phyloP scores from a whole-genome alignment of 139 green algal species.

The Pycnococcus provasolii region DNA sequence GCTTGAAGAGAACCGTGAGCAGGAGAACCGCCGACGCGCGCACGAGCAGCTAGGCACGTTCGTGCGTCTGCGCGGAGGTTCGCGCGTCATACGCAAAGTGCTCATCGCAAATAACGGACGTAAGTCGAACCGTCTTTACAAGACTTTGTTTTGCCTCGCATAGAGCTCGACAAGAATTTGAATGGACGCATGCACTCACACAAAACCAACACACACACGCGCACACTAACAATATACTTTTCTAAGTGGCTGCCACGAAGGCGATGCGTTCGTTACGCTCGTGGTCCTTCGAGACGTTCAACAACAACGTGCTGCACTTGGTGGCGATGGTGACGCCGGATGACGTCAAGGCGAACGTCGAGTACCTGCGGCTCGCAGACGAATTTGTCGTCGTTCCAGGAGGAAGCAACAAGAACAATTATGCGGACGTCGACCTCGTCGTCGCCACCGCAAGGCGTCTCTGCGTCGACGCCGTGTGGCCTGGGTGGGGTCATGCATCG shows the following conservation, averaged over 20 bases:
- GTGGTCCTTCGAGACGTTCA: slow-evolving; percentile 24
- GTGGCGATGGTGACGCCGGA: slow-evolving; percentile 33
- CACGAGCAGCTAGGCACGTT: background rate
- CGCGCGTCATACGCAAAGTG: slow-evolving; percentile 21
- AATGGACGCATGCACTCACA: too few species aligned
- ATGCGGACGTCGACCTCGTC: slow-evolving; percentile 31
- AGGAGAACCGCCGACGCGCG: too few species aligned
- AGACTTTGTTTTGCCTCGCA: too few species aligned
- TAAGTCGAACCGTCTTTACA: background rate
- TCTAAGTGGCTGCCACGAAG: slow-evolving; percentile 26
- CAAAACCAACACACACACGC: background rate
- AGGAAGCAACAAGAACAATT: slow-evolving; percentile 32
- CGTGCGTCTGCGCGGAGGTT: slow-evolving; percentile 16
- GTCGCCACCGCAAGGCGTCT: slow-evolving; percentile 16
- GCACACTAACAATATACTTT: background rate
- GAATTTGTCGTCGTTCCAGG: slow-evolving; percentile 27
- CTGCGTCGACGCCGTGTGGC: slow-evolving; percentile 31
- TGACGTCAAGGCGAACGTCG: slow-evolving; percentile 26
- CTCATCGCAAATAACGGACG: slow-evolving; percentile 31
- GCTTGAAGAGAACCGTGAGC: too few species aligned
- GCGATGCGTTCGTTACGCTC: slow-evolving; percentile 24
- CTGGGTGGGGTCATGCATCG: slow-evolving; percentile 31
- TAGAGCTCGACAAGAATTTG: too few species aligned
- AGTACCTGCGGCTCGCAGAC: slow-evolving; percentile 31
- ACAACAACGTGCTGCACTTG: slow-evolving; percentile 15